Conservation (phyloP, 228 moss, liverwort and hornwort genomes). For the Sphagnum fallax region DNA sequence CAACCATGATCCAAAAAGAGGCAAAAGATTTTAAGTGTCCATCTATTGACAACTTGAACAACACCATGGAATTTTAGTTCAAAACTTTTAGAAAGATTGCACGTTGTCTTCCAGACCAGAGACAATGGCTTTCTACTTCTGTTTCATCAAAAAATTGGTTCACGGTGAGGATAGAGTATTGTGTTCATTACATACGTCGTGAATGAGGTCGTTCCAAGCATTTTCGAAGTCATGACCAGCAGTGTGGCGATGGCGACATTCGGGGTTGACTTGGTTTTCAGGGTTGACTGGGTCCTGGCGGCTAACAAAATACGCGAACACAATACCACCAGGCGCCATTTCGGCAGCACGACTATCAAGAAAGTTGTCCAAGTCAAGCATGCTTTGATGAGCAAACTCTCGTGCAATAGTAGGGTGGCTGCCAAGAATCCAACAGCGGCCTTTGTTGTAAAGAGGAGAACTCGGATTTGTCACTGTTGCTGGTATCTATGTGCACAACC, state of each 20-base stretch:
- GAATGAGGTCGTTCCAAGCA: constrained; percentile 33
- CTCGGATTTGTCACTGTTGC: constrained; percentile 17
- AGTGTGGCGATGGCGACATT: constrained; percentile 22
- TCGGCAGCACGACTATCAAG: constrained; percentile 20
- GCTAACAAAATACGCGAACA: constrained; percentile 16
- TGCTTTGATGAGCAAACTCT: constrained; percentile 29
- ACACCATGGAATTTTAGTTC: no score
- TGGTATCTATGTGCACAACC: constrained; percentile 14
- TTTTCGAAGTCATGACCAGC: constrained; percentile 26
- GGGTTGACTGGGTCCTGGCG: constrained; percentile 20
- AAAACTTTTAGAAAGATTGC: no score
- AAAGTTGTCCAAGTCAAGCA: constrained; percentile 23
- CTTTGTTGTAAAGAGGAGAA: constrained; percentile 29
- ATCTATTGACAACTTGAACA: no score
- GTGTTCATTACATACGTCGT: constrained; percentile 12
- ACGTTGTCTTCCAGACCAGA: no score
- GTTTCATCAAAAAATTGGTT: no score
- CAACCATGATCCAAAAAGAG: no score
- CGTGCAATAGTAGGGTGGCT: constrained; percentile 18
- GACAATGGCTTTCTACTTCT: no score
- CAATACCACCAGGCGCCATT: constrained; percentile 26
- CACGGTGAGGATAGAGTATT: no score
- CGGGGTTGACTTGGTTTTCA: constrained; percentile 30
- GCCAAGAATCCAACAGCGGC: constrained; percentile 39
- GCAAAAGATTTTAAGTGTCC: no score